Evolutionary conservation across 495 filamentous ascomycete species (phyloP).

Genomic region (Pseudevernia furfuracea): DNA sequence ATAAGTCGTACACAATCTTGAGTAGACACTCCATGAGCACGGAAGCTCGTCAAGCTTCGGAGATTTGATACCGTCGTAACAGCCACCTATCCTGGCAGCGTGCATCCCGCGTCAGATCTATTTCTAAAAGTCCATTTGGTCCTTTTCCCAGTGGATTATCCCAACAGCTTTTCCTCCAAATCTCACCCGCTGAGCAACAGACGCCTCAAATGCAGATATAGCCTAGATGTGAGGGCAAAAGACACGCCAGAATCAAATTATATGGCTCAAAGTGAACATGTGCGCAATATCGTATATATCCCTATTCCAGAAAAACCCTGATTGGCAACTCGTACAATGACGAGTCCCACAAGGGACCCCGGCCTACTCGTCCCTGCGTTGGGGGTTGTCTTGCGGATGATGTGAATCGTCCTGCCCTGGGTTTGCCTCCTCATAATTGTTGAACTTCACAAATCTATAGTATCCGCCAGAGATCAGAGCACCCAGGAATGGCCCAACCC

Average conservation of each 20-base stretch:
- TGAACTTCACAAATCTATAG: constrained; percentile 55
- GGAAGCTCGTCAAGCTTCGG: background rate
- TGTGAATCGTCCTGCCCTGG: constrained; percentile 55
- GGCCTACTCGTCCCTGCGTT: background rate
- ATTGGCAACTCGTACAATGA: background rate
- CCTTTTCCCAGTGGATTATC: background rate
- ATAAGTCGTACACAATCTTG: too few relatives aligned
- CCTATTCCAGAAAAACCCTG: background rate
- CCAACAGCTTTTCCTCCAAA: background rate
- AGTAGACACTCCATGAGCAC: background rate
- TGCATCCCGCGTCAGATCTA: background rate
- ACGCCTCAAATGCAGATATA: constrained; percentile 4
- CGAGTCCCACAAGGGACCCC: background rate
- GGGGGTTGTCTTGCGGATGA: constrained; percentile 11
- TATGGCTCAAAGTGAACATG: background rate
- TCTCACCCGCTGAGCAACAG: background rate
- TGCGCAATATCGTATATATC: background rate
- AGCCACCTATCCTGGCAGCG: background rate
- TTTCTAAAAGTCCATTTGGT: background rate
- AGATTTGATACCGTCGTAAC: background rate
- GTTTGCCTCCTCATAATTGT: constrained; percentile 75
- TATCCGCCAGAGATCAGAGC: constrained; percentile 59
- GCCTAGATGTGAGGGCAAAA: background rate
- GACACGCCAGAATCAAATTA: background rate
- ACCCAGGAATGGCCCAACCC: constrained; percentile 60